Conservation (phyloP, 192 early-diverging fungal species). For the Linnemannia zychae region DNA sequence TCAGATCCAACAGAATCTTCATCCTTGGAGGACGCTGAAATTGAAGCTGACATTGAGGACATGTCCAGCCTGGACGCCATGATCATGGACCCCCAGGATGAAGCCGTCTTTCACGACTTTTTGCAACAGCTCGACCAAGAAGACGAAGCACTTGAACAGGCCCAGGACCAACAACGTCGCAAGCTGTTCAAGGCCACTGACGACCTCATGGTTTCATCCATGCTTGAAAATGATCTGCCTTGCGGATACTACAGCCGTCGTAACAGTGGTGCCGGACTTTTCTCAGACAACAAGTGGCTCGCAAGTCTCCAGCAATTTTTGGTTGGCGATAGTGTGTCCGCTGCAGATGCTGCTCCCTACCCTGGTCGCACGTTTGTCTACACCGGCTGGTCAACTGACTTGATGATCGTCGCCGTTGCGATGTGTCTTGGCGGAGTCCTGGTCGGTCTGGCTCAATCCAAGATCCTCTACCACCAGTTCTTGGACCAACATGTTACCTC, state of each 20-base stretch:
- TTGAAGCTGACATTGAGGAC: slow-evolving; percentile 4
- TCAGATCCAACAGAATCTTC: neutral
- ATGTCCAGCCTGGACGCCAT: slow-evolving; percentile 41
- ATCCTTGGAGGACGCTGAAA: neutral
- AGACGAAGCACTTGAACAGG: neutral
- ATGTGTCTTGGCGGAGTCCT: slow-evolving; percentile 33
- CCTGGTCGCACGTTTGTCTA: slow-evolving; percentile 26
- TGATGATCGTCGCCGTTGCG: slow-evolving; percentile 35
- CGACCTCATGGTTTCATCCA: slow-evolving; percentile 14
- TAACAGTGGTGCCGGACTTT: too few relatives aligned
- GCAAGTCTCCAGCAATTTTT: neutral
- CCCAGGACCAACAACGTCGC: neutral
- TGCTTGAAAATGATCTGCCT: slow-evolving; percentile 18
- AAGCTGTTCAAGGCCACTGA: slow-evolving; percentile 3
- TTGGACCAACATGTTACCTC: neutral
- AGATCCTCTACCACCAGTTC: slow-evolving; percentile 12
- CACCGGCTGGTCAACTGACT: slow-evolving; percentile 21
- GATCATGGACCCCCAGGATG: slow-evolving; percentile 59
- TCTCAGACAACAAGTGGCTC: neutral
- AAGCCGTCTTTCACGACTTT: slow-evolving; percentile 37
- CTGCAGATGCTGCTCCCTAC: neutral
- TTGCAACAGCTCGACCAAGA: slow-evolving; percentile 32
- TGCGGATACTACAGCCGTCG: slow-evolving; percentile 1
- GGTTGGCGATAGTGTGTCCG: neutral
- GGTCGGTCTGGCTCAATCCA: slow-evolving; percentile 33